phyloP scores from a whole-genome alignment of 768 basidiomycete genomes.

The Lactifluus echinatus region DNA sequence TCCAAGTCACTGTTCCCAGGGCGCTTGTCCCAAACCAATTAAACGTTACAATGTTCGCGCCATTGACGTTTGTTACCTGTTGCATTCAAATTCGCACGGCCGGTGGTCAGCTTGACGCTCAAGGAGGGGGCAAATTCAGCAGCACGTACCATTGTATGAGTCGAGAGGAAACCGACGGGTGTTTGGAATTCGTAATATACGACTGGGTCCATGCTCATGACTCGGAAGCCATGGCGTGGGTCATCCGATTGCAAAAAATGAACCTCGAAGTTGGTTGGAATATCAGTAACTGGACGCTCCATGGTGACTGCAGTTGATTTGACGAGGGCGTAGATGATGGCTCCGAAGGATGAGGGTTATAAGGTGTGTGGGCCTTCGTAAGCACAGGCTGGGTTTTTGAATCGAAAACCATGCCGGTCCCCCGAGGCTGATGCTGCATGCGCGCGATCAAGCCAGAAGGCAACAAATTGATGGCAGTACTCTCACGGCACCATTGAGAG shows the following conservation, averaged over 20 bases:
- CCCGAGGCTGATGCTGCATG: neutral
- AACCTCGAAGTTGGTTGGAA: constrained; percentile 25
- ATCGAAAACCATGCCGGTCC: neutral
- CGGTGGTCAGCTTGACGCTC: neutral
- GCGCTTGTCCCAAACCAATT: constrained; percentile 10
- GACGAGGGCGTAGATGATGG: neutral
- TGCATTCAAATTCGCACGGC: neutral
- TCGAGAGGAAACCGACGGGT: constrained; percentile 29
- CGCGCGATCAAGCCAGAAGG: neutral
- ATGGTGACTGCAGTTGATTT: neutral
- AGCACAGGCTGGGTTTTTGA: neutral
- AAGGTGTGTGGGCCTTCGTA: neutral
- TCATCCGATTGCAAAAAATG: constrained; percentile 66
- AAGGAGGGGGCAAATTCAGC: neutral
- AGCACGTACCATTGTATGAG: constrained; percentile 42
- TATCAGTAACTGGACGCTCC: neutral
- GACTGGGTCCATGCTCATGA: constrained; percentile 55
- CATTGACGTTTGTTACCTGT: neutral
- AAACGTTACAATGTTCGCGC: neutral
- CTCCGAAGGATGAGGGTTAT: neutral
- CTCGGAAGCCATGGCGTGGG: constrained; percentile 51
- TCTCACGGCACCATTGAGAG: neutral
- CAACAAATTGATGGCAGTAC: neutral
- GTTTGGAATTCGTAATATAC: constrained; percentile 65
- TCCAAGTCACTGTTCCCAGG: constrained; percentile 6